phyloP scores from a whole-genome alignment of 129 eudicot species.

The Silybum marianum region DNA sequence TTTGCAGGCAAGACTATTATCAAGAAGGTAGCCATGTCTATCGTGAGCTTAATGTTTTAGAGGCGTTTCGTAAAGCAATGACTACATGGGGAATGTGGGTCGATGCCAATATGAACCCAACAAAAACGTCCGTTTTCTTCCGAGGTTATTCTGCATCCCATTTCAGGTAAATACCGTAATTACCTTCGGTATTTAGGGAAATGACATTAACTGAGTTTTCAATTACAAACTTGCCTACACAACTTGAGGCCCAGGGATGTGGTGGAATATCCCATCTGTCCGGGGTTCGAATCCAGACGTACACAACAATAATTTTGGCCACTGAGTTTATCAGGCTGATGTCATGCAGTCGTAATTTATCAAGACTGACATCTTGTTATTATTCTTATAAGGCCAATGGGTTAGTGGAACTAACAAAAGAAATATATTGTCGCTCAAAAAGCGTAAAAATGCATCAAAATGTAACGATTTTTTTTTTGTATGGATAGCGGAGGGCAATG shows the following conservation, averaged over 20 bases:
- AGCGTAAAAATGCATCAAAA: background rate
- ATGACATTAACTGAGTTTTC: background rate
- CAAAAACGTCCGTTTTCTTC: constrained; percentile 70
- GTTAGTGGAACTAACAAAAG: background rate
- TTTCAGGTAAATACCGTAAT: constrained; percentile 62
- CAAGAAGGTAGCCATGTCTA: constrained; percentile 76
- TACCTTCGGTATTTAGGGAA: background rate
- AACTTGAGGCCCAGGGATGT: background rate
- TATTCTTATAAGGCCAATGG: too few relatives aligned
- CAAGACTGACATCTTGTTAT: too few relatives aligned
- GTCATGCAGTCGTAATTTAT: too few relatives aligned
- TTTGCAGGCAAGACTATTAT: constrained; percentile 59
- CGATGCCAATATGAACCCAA: constrained; percentile 73
- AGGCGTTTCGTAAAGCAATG: constrained; percentile 85
- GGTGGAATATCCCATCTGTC: too few relatives aligned
- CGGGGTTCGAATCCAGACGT: too few relatives aligned
- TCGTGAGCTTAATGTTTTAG: constrained; percentile 58
- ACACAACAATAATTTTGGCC: too few relatives aligned
- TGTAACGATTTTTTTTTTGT: constrained; percentile 3
- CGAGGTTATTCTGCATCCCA: constrained; percentile 93
- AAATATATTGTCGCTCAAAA: background rate
- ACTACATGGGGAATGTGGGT: constrained; percentile 97
- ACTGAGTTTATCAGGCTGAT: too few relatives aligned
- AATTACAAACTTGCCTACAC: too few relatives aligned
- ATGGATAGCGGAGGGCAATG: constrained; percentile 89